phyloP scores from a whole-genome alignment of 192 early-diverging fungal genomes.

The Cetraspora pellucida region DNA sequence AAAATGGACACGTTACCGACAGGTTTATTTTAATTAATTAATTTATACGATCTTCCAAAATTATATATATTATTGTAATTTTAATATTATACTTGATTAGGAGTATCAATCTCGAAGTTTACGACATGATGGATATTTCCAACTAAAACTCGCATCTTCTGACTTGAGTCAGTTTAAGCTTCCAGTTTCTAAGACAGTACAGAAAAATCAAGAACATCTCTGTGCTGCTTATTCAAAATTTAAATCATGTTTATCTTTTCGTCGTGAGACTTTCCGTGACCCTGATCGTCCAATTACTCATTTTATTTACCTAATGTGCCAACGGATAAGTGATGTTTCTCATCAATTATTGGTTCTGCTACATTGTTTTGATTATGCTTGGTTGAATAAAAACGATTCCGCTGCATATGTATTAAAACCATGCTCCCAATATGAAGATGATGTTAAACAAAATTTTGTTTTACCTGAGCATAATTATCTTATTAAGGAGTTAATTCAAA shows the following conservation, averaged over 20 bases:
- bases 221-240: slow-evolving; percentile 14
- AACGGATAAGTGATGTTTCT: slow-evolving; percentile 18
- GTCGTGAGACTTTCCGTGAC: slow-evolving; percentile 8
- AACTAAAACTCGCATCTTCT: not conserved
- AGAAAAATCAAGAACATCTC: slow-evolving; percentile 4
- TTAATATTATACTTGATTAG: not conserved
- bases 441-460: slow-evolving; percentile 15
- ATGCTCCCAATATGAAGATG: not conserved
- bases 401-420: not conserved
- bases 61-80: not conserved
- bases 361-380: slow-evolving; percentile 17
- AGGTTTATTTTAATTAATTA: slow-evolving; percentile 12
- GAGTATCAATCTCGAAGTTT: slow-evolving; percentile 24
- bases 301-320: slow-evolving; percentile 22
- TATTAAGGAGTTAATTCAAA: not conserved
- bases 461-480: not conserved
- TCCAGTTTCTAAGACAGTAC: not conserved
- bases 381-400: slow-evolving; percentile 3
- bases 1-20: slow-evolving; percentile 21
- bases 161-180: not conserved
- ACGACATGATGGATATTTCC: slow-evolving; percentile 11
- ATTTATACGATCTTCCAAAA: not conserved
- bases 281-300: slow-evolving; percentile 1
- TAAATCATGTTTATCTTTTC: slow-evolving; percentile 9
- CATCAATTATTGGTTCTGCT: not conserved